phyloP scores from a whole-genome alignment of 164 flowering plant species.

The Berberis vulgaris region DNA sequence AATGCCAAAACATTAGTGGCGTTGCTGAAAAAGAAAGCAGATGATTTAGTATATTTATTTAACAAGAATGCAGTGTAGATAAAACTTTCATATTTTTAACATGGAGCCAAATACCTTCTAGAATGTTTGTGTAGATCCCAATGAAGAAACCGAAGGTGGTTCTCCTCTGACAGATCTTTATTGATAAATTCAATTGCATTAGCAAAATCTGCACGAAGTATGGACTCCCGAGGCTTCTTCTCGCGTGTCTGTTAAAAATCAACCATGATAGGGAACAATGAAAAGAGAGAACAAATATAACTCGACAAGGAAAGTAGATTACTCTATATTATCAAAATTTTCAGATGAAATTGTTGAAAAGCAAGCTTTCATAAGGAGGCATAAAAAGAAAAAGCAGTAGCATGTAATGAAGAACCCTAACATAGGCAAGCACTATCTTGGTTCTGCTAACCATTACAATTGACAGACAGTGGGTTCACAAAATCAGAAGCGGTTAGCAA shows the following conservation, averaged over 20 bases:
- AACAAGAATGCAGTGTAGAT: no score
- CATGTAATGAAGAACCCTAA: no score
- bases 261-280: slow-evolving; percentile 3
- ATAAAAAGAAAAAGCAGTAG: no score
- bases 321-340: no score
- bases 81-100: no score
- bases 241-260: slow-evolving; percentile 54
- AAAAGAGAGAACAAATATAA: background rate
- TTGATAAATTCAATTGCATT: slow-evolving; percentile 73
- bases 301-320: no score
- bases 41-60: background rate
- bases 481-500: no score
- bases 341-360: no score
- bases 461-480: no score
- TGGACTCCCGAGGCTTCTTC: slow-evolving; percentile 85
- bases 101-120: slow-evolving; percentile 40
- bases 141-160: slow-evolving; percentile 69
- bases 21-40: slow-evolving; percentile 40
- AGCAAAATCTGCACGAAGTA: slow-evolving; percentile 84
- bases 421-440: no score
- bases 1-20: slow-evolving; percentile 54
- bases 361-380: no score
- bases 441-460: no score
- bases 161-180: slow-evolving; percentile 48
- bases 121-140: slow-evolving; percentile 81